These are phyloP conservation scores for Penicillium waksmanii DNA, from an alignment of 495 filamentous ascomycete species.

Conservation along the genomic window DNA sequence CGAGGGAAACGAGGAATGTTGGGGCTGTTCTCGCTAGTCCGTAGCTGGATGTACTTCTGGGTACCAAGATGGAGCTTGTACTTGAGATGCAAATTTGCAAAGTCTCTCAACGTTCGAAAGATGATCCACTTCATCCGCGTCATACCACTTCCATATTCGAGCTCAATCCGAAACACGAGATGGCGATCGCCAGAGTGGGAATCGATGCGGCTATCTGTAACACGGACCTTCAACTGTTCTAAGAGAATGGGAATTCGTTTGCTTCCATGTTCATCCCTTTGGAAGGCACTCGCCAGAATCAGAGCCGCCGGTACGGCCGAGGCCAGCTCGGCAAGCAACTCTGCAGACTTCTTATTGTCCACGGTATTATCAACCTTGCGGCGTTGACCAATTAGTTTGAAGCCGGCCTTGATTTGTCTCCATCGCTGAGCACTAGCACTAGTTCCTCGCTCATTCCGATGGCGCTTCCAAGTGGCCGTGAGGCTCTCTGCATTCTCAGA, in stretches of 20 bases:
- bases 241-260: slow-evolving; percentile 91
- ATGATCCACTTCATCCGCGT: slow-evolving; percentile 98
- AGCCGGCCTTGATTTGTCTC: slow-evolving; percentile 80
- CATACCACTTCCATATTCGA: slow-evolving; percentile 95
- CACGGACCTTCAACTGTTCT: slow-evolving; percentile 89
- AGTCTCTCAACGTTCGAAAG: slow-evolving; percentile 81
- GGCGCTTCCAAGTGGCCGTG: slow-evolving; percentile 55
- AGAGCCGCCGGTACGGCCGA: slow-evolving; percentile 89
- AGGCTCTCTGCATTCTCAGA: slow-evolving; percentile 58
- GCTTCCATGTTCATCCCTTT: slow-evolving; percentile 94
- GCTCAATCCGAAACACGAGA: slow-evolving; percentile 83
- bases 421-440: slow-evolving; percentile 85
- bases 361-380: slow-evolving; percentile 81
- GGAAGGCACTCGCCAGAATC: slow-evolving; percentile 95
- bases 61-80: slow-evolving; percentile 84
- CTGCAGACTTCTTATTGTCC: slow-evolving; percentile 93
- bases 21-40: slow-evolving; percentile 54
- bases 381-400: slow-evolving; percentile 77
- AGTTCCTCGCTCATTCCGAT: slow-evolving; percentile 62
- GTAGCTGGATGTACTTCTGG: slow-evolving; percentile 74
- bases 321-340: slow-evolving; percentile 91
- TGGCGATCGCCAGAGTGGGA: slow-evolving; percentile 73
- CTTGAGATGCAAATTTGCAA: slow-evolving; percentile 88
- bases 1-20: slow-evolving; percentile 84
- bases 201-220: slow-evolving; percentile 76